Percentiles rank a stretch among this genome's conserved stretches.
phyloP scores from a whole-genome alignment of 1,284 basidiomycete species.

The Puccinia triticina region DNA sequence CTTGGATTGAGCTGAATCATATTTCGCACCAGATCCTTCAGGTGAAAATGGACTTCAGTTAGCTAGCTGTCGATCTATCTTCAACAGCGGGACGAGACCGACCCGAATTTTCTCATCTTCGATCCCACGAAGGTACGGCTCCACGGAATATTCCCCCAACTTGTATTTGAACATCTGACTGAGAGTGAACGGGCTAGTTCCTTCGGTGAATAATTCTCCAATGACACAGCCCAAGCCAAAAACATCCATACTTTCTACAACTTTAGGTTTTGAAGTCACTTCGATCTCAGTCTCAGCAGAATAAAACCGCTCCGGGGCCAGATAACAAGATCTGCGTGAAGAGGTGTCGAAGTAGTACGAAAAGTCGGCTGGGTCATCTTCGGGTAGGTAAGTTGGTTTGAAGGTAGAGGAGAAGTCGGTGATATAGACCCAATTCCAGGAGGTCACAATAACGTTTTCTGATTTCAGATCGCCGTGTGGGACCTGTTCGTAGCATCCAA shows the following conservation, averaged over 20 bases:
- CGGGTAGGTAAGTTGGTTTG: slow-evolving; percentile 92
- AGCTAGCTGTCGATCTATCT: not conserved
- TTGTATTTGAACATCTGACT: slow-evolving; percentile 95
- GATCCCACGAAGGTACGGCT: slow-evolving; percentile 73
- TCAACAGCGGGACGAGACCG: slow-evolving; percentile 58
- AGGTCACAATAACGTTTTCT: slow-evolving; percentile 94
- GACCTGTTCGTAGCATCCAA: slow-evolving; percentile 64
- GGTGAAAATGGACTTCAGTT: slow-evolving; percentile 54
- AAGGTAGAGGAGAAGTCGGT: slow-evolving; percentile 91
- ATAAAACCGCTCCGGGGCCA: slow-evolving; percentile 96
- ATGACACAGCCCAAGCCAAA: slow-evolving; percentile 95
- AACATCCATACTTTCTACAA: slow-evolving; percentile 96
- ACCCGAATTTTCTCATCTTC: slow-evolving; percentile 81
- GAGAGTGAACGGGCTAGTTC: slow-evolving; percentile 87
- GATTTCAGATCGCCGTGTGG: slow-evolving; percentile 98
- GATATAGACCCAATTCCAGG: slow-evolving; percentile 92
- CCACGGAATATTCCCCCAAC: slow-evolving; percentile 78
- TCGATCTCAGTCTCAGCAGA: slow-evolving; percentile 72
- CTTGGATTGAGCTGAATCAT: slow-evolving; percentile 85
- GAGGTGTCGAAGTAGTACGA: slow-evolving; percentile 98
- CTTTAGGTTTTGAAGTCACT: slow-evolving; percentile 69
- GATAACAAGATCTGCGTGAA: slow-evolving; percentile 86
- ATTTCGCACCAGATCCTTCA: slow-evolving; percentile 77
- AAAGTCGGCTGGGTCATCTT: slow-evolving; percentile 96
- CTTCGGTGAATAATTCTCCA: slow-evolving; percentile 94